Evolutionary conservation across 1,139 yeast genomes (phyloP), one percentile per base, ranked within the genome.

Genomic region (Kurtzmaniella natalensis): DNA sequence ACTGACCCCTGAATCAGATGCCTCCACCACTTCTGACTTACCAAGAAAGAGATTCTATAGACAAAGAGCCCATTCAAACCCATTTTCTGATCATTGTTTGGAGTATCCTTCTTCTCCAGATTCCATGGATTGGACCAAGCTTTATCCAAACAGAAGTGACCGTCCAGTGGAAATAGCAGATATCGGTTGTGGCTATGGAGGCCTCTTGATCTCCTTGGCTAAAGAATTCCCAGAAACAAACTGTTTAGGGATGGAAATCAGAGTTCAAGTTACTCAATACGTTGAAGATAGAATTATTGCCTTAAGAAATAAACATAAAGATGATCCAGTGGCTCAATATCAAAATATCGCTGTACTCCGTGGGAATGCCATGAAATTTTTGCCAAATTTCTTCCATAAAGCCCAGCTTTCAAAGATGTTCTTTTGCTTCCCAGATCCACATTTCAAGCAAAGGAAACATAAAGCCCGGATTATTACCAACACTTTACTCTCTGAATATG

Each of bases 401-500:
- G 80, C 81, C 5, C 94, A 85, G 57, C 66, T 92, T 35, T 77
- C 81, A 25, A 92, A 92, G 67, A 85, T 92, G 78, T 92, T 92
- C 61, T 92, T 94, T 65, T 94, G 98, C 60, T 92, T 92, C 73
- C 99, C 99, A 14, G 99, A 92, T 60, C 99, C 99, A 10, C 98
- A 94, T 59, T 92, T 92, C 69, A 92, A 92, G 55, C 95, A 87
- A 58, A 75, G 98, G 51, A 92, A 92, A 57, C 98, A 94, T 61
- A 92, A 92, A 67, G 97, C 97, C 7, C 75, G 99, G 66, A 92
- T 92, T 50, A 78, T 92, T 44, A 89, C 98, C 40, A 81, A 78
- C 40, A 92, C 97, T 1, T 65, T 92, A 41, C 69, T 88, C 38
- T 76, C 94, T 23, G 98, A 92, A 57, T 92, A 92, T 53, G 98